These are phyloP conservation scores for Corniculantispora saksenae DNA, from an alignment of 2,329 filamentous ascomycete species.

Conservation along the genomic window DNA sequence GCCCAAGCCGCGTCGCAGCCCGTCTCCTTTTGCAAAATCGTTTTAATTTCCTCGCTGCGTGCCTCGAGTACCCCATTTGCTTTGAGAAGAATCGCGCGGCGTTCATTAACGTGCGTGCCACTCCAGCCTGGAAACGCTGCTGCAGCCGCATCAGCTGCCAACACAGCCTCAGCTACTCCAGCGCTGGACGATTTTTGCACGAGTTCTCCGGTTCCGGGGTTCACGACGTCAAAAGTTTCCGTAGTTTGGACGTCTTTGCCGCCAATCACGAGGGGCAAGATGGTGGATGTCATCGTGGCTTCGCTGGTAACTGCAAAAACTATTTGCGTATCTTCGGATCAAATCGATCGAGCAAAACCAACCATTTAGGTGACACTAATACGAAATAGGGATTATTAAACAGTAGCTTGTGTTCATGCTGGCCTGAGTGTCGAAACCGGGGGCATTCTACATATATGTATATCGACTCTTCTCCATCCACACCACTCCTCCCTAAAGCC, in stretches of 20 bases:
- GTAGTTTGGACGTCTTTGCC: conserved; percentile 46
- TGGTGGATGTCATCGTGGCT: background rate
- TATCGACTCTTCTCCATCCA: too few species aligned
- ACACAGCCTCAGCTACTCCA: conserved; percentile 54
- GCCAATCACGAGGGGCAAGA: conserved; percentile 45
- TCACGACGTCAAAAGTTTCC: conserved; percentile 56
- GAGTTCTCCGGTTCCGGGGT: conserved; percentile 53
- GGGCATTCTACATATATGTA: too few species aligned
- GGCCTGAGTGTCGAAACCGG: too few species aligned
- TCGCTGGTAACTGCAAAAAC: too few species aligned
- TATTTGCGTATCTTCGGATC: too few species aligned
- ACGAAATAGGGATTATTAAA: too few species aligned
- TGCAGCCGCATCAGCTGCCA: conserved; percentile 57
- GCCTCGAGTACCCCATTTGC: conserved; percentile 65
- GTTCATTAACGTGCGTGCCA: conserved; percentile 57
- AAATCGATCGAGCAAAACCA: too few species aligned
- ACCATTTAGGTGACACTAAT: too few species aligned
- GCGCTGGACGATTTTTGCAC: conserved; percentile 59
- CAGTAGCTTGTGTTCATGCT: too few species aligned
- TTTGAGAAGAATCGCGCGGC: conserved; percentile 70
- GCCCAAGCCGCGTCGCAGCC: conserved; percentile 41
- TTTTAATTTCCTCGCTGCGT: conserved; percentile 59
- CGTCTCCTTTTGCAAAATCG: conserved; percentile 59
- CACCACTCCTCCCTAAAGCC: too few species aligned
- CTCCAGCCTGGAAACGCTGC: conserved; percentile 71